Base-by-base conservation (phyloP, 768 basidiomycete genomes). In the Boletus rubescentipes region DNA sequence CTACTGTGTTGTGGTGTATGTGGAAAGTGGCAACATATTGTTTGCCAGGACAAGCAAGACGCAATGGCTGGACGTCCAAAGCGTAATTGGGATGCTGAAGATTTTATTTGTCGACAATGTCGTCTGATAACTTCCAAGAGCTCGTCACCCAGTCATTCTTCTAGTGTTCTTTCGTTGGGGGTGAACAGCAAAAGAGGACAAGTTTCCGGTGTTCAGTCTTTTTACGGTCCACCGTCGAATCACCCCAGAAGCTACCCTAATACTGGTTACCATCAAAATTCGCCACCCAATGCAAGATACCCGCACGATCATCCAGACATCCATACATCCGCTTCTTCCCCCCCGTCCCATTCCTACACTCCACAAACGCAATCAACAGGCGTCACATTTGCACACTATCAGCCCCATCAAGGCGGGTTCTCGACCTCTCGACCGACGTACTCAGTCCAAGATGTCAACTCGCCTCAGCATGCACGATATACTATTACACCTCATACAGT, bases 1-100 rank as follows among this genome's bases (percentile, higher is more conserved):
- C 79, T 96, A 73, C 82, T 93, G 66, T 91, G 83, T 35, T 97
- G 94, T 64, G 90, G 89, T 21, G 66, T 72, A 29, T 97, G 94
- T 69, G 80, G 78, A 14, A 84, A 84, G 68, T 97, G 93, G 94
- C 94, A 96, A 62, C 94, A 97, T 62, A 91, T 91, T 32, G 66
- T 75, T 20, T 97, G 94, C 63, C 91, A 95, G 63, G 90, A 96
- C 64, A 73, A 70, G 44, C 82, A 78, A 29, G 93, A 95, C 68
- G 70, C 73, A 30, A 71, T 76, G 20, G 79, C 81, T 40, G 88
- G 91, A 21, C 79, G 78, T 14, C 82, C 80, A 5, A 80, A 76
- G 59, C 83, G 93, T 18, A 84, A 94, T 61, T 97, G 94, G 94
- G 83, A 90, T 46, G 65, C 73, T n/a, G 90, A 89, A 49, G 89